Base-by-base conservation (phyloP, 2,329 filamentous ascomycete species). In the Phaeosphaeria sp. region DNA sequence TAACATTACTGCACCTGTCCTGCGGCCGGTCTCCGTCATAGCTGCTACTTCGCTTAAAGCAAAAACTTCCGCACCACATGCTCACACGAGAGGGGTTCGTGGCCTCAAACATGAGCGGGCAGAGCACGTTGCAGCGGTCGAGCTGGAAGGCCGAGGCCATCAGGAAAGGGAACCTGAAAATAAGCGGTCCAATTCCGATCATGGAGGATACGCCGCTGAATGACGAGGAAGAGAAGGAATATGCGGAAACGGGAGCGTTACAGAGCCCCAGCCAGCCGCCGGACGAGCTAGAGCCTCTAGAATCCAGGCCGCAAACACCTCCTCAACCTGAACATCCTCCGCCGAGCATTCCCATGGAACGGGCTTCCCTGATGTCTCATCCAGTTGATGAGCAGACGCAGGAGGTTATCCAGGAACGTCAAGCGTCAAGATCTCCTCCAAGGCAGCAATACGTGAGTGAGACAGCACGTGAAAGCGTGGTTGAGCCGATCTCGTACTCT, bases 91-190 rank as follows among this genome's bases (percentile, higher is more conserved):
- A 75, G 55, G 67, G 70, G 36, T 69, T 71, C 45, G 62, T 72
- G 53, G 64, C 63, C 54, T 64, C 68, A 53, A 68, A 69, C 47
- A 74, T 75, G 72, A 73, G 65, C 58, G 67, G 64, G 55, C 65
- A 69, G 50, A 64, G 51, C 22, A 57, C 51, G 42, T 53, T 75
- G 57, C 69, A 72, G 54, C 72, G 75, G 22, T 73, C 74, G 7
- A 76, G 72, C 61, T 77, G 74, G 74, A 78, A 77, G 63, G 73
- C 73, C 0, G 76, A 77, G 53, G 76, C 76, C 2, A 78, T 78
- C 44, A 69, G 76, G 13, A 71, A 72, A 51, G 76, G 76, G 2
- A 64, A 76, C 51, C 61, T 78, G 42, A 77, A 77, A 55, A 77
- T 78, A 49, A 77, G 73, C 51, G 73, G 74, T 6, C 76, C 76